These are phyloP conservation scores for Ascoidea asiatica DNA, from an alignment of 805 yeast genomes.

Conservation along the genomic window DNA sequence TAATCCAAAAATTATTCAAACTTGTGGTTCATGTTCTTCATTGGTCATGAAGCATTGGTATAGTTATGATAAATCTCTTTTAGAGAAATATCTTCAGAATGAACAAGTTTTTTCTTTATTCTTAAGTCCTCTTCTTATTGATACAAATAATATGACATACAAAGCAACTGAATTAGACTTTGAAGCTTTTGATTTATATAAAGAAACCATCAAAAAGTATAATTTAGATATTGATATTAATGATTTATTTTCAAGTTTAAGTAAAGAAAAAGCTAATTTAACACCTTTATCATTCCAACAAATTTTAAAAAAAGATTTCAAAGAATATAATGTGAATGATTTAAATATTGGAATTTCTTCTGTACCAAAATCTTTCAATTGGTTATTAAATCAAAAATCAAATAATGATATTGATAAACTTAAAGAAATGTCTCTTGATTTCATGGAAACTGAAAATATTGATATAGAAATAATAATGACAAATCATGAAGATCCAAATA, in stretches of 20 bases:
- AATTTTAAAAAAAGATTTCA: constrained; percentile 72
- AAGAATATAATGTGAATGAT: constrained; percentile 36
- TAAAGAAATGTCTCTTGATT: constrained; percentile 16
- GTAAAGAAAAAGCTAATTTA: constrained; percentile 46
- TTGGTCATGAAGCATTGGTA: constrained; percentile 57
- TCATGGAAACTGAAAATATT: constrained; percentile 14
- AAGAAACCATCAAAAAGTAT: constrained; percentile 8
- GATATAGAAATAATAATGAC: constrained; percentile 33
- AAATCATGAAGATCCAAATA: constrained; percentile 19
- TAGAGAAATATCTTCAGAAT: constrained; percentile 7
- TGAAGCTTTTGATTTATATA: constrained; percentile 27
- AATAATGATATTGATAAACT: constrained; percentile 11
- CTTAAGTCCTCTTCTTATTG: constrained; percentile 60
- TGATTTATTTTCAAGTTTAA: constrained; percentile 21
- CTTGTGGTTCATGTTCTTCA: constrained; percentile 70
- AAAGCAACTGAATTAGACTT: constrained; percentile 53
- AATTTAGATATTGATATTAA: constrained; percentile 11
- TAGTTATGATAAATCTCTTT: constrained; percentile 7
- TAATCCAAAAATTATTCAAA: constrained; percentile 45
- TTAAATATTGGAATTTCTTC: constrained; percentile 63
- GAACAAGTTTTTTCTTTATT: constrained; percentile 31
- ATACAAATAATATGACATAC: constrained; percentile 54
- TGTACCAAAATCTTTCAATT: constrained; percentile 45
- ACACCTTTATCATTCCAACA: constrained; percentile 46
- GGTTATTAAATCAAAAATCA: constrained; percentile 24